Evolutionary conservation across 345 rosid species (phyloP).

Genomic region (Anastatica hierochuntica): DNA sequence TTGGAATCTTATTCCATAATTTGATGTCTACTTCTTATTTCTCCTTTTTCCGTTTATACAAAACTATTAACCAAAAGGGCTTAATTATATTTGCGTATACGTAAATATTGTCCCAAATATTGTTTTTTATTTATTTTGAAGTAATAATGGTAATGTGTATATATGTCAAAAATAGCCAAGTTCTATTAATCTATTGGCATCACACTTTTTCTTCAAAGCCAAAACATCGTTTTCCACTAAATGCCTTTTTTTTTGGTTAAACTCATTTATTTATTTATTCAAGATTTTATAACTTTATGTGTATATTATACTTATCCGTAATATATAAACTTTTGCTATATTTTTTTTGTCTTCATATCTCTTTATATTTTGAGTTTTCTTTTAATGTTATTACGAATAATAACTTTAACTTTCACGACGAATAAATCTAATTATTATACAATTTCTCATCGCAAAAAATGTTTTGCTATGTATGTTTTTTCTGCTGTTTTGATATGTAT

Average conservation of each 20-base stretch:
- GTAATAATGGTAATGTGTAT: no score
- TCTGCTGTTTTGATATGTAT: no score
- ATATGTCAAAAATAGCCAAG: conserved; percentile 11
- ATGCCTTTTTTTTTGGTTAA: no score
- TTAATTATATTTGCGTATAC: conserved; percentile 5
- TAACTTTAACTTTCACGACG: no score
- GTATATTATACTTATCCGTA: conserved; percentile 15
- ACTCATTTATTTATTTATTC: no score
- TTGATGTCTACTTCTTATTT: conserved; percentile 14
- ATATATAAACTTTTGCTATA: not conserved
- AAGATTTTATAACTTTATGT: conserved; percentile 9
- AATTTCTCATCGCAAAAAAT: no score
- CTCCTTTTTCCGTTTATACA: conserved; percentile 5
- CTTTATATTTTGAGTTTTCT: no score
- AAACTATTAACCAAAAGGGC: conserved; percentile 1
- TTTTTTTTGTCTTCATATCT: no score
- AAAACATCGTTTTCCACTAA: conserved; percentile 25
- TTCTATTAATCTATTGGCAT: conserved; percentile 19
- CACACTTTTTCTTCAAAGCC: conserved; percentile 13
- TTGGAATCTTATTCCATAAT: conserved; percentile 16
- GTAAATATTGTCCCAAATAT: conserved; percentile 6
- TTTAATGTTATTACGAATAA: no score
- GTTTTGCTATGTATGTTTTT: no score
- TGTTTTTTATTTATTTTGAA: not conserved
- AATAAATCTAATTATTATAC: no score